These are phyloP conservation scores for Pelargonium fulgidum DNA, from an alignment of 441 rosid species.

Conservation along the genomic window DNA sequence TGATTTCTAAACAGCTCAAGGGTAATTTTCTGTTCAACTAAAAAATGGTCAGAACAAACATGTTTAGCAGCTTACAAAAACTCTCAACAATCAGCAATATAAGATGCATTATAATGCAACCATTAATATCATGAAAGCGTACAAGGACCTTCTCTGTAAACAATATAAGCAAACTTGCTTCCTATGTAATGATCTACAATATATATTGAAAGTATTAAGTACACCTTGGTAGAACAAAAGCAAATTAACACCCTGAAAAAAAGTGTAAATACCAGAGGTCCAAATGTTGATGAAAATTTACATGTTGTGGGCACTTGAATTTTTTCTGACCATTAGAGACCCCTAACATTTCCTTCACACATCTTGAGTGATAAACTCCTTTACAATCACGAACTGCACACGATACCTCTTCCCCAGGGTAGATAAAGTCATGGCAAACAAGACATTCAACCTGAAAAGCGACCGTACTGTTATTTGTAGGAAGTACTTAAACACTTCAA, in stretches of 20 bases:
- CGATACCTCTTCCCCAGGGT: constrained; percentile 52
- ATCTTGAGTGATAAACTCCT: constrained; percentile 52
- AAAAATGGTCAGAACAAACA: constrained; percentile 2
- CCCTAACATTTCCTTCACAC: constrained; percentile 42
- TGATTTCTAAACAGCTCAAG: background rate
- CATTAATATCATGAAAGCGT: no score
- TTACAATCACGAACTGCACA: constrained; percentile 65
- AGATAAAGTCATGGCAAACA: constrained; percentile 44
- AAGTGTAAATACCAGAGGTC: constrained; percentile 5
- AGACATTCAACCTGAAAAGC: constrained; percentile 61
- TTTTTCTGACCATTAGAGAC: constrained; percentile 31
- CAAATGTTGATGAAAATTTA: constrained; percentile 25
- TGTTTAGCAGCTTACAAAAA: background rate
- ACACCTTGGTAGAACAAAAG: constrained; percentile 1
- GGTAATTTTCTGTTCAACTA: background rate
- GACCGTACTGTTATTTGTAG: constrained; percentile 3
- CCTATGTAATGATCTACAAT: background rate
- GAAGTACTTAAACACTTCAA: background rate
- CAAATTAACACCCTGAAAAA: constrained; percentile 4
- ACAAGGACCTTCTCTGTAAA: no score
- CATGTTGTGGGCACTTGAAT: constrained; percentile 92
- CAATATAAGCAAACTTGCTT: background rate
- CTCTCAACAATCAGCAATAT: background rate
- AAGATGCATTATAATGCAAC: background rate
- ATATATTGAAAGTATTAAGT: background rate